Conservation (phyloP, 441 rosid genomes). For the Mallotus repandus region DNA sequence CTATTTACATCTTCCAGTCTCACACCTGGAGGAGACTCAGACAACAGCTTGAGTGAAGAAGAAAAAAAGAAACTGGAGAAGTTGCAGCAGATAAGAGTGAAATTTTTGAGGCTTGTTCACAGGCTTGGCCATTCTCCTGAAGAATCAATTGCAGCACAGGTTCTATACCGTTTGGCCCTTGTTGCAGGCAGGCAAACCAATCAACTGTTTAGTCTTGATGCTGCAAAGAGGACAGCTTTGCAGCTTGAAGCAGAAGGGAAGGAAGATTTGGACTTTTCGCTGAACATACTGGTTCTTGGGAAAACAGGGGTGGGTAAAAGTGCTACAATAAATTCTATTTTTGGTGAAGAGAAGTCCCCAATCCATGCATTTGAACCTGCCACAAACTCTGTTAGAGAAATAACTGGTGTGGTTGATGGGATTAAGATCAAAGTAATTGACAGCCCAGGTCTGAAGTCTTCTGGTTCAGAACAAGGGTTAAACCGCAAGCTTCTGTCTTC, state of each 20-base stretch:
- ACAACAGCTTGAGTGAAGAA: constrained; percentile 69
- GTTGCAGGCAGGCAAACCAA: constrained; percentile 76
- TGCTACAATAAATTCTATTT: constrained; percentile 83
- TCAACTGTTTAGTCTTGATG: constrained; percentile 70
- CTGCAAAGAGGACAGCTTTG: constrained; percentile 68
- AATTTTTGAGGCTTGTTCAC: constrained; percentile 83
- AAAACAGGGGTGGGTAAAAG: constrained; percentile 97
- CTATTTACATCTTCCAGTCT: constrained; percentile 47
- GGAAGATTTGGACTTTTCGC: constrained; percentile 60
- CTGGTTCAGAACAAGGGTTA: constrained; percentile 69
- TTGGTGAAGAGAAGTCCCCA: constrained; percentile 62
- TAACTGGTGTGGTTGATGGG: constrained; percentile 67
- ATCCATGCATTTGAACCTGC: constrained; percentile 77
- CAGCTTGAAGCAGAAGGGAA: constrained; percentile 68
- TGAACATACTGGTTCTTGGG: constrained; percentile 84
- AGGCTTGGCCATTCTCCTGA: constrained; percentile 77
- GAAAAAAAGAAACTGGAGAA: constrained; percentile 74
- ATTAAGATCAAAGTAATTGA: constrained; percentile 70
- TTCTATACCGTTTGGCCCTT: constrained; percentile 70
- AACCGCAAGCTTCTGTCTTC: constrained; percentile 66
- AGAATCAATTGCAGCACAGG: constrained; percentile 78
- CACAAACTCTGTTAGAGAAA: constrained; percentile 64
- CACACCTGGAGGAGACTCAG: constrained; percentile 42
- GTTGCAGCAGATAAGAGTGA: constrained; percentile 72
- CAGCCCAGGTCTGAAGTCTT: constrained; percentile 78